These are phyloP conservation scores for Acidomyces sp. DNA, from an alignment of 495 filamentous ascomycete genomes.

Conservation along the genomic window DNA sequence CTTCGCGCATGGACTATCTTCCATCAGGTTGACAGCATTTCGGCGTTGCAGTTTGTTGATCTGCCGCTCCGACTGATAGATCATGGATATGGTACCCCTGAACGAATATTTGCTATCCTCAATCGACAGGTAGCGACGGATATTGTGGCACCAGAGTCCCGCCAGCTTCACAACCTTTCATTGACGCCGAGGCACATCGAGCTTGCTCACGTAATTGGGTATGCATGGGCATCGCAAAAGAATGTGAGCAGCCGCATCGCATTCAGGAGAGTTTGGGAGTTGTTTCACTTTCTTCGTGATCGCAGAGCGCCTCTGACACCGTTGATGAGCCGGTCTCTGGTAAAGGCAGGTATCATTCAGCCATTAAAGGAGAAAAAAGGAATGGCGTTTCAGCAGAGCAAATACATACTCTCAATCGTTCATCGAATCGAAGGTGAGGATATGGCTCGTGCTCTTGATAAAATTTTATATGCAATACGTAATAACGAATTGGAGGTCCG, in stretches of 20 bases:
- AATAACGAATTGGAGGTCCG: too few species aligned
- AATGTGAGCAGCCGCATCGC: slow-evolving; percentile 12
- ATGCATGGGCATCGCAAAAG: slow-evolving; percentile 17
- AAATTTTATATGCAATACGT: slow-evolving; percentile 13
- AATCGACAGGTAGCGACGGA: slow-evolving; percentile 1
- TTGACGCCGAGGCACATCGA: slow-evolving; percentile 11
- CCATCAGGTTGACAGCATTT: background rate
- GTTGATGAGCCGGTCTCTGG: slow-evolving; percentile 20
- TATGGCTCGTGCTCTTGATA: slow-evolving; percentile 21
- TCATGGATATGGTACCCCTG: background rate
- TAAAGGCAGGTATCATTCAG: slow-evolving; percentile 21
- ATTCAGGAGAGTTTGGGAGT: slow-evolving; percentile 21
- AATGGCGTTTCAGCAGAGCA: slow-evolving; percentile 14
- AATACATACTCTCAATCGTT: slow-evolving; percentile 22
- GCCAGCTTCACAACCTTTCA: background rate
- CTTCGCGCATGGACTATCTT: slow-evolving; percentile 6
- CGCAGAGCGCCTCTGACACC: slow-evolving; percentile 12
- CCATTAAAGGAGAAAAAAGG: slow-evolving; percentile 17
- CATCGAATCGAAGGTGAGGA: slow-evolving; percentile 20
- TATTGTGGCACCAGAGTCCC: slow-evolving; percentile 3
- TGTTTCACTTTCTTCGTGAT: slow-evolving; percentile 22
- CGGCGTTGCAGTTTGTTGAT: background rate
- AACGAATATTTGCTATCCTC: slow-evolving; percentile 10
- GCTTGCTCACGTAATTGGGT: slow-evolving; percentile 19
- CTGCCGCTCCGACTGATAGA: slow-evolving; percentile 12